These are phyloP conservation scores for Prorocentrum cordatum DNA, from an alignment of 169 alveolate species.

Conservation along the genomic window DNA sequence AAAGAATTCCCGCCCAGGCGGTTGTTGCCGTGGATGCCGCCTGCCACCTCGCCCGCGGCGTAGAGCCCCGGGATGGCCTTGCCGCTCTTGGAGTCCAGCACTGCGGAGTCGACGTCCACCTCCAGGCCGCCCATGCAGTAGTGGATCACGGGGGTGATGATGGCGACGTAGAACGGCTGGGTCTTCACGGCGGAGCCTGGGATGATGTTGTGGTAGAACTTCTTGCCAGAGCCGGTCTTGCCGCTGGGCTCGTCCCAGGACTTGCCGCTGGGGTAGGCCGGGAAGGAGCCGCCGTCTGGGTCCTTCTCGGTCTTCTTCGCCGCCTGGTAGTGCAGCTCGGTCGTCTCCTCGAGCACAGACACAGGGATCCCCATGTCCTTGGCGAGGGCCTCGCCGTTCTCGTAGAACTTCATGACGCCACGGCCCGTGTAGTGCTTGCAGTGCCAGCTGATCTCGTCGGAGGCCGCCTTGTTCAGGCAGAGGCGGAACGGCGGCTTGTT, in stretches of 20 bases:
- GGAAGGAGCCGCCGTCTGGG: conserved; percentile 37
- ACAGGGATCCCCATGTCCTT: conserved; percentile 15
- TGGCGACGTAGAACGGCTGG: conserved; percentile 72
- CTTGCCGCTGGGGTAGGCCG: conserved; percentile 25
- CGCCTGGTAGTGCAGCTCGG: conserved; percentile 61
- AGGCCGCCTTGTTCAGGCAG: neutral
- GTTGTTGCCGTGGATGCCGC: conserved; percentile 76
- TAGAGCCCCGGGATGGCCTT: conserved; percentile 72
- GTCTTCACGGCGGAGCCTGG: conserved; percentile 41
- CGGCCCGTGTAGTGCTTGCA: conserved; percentile 46
- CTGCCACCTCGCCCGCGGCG: conserved; percentile 76
- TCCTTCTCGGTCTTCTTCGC: conserved; percentile 18
- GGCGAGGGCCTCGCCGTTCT: conserved; percentile 6
- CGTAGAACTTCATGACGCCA: conserved; percentile 29
- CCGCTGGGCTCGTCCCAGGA: conserved; percentile 12
- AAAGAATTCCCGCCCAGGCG: conserved; percentile 75
- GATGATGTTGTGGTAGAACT: conserved; percentile 66
- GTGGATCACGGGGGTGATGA: conserved; percentile 73
- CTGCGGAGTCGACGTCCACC: conserved; percentile 71
- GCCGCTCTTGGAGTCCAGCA: conserved; percentile 63
- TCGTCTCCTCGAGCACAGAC: conserved; percentile 18
- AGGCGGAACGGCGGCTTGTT: conserved; percentile 72
- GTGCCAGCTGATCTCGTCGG: conserved; percentile 29
- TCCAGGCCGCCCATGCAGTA: conserved; percentile 76
- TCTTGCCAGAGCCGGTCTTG: conserved; percentile 27